A percentile compares a stretch with the other conserved stretches of the same genome.
Conservation (phyloP, 306 rosid species). For the Arachis hypogaea region DNA sequence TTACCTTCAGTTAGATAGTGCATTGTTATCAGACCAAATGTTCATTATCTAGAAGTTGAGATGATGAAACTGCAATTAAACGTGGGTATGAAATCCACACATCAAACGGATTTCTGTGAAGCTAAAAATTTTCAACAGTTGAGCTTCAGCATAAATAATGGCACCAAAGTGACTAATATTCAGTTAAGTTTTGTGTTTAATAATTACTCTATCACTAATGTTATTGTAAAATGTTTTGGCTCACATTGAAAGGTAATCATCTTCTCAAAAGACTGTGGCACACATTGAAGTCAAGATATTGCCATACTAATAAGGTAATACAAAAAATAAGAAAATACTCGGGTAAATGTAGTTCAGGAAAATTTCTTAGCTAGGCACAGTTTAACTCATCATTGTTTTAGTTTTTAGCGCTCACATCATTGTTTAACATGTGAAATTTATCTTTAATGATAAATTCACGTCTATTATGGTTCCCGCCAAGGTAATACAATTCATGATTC, state of each 20-base stretch:
- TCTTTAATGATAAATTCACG: no score
- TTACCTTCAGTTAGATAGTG: slow-evolving; percentile 38
- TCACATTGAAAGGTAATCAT: neutral
- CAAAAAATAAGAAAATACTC: slow-evolving; percentile 5
- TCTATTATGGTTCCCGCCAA: no score
- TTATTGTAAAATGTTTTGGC: neutral
- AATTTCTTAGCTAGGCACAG: no score
- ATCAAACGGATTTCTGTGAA: neutral
- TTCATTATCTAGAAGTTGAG: slow-evolving; percentile 25
- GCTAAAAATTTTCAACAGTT: neutral
- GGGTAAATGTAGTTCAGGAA: neutral
- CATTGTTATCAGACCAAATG: slow-evolving; percentile 3
- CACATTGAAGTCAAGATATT: slow-evolving; percentile 1
- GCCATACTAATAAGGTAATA: neutral
- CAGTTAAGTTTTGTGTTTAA: neutral
- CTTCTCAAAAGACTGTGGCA: neutral
- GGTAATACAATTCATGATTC: no score
- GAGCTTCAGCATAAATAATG: neutral
- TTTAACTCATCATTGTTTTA: no score
- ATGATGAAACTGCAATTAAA: slow-evolving; percentile 14
- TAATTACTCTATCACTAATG: neutral
- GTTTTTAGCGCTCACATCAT: no score
- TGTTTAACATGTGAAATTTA: no score
- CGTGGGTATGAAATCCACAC: neutral
- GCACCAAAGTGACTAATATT: slow-evolving; percentile 15